Conservation (phyloP, 768 basidiomycete species). For the Astraeus odoratus region DNA sequence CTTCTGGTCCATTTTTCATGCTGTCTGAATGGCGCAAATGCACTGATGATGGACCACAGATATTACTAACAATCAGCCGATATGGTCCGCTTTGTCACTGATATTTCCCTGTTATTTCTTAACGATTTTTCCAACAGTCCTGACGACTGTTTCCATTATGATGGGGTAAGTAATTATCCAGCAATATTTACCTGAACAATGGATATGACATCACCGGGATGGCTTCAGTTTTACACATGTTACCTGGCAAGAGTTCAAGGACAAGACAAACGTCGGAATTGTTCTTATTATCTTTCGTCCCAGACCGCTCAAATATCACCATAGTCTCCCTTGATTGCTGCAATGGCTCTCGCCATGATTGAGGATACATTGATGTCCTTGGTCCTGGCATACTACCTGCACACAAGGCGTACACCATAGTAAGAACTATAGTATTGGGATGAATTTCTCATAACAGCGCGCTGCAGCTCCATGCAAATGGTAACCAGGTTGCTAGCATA, state of each 20-base stretch:
- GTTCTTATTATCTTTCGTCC: neutral
- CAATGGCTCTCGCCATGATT: neutral
- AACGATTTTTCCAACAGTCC: neutral
- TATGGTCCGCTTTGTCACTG: neutral
- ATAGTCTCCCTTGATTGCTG: neutral
- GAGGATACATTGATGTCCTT: neutral
- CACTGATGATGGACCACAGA: neutral
- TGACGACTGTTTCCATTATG: neutral
- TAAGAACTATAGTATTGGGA: neutral
- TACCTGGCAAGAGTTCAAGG: neutral
- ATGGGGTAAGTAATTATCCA: neutral
- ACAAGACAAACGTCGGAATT: neutral
- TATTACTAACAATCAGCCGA: neutral
- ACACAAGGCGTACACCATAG: neutral
- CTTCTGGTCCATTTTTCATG: neutral
- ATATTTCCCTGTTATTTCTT: neutral
- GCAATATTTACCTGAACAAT: neutral
- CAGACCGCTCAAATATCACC: neutral
- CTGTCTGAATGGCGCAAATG: neutral
- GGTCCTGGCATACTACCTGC: neutral
- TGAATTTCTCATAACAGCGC: neutral
- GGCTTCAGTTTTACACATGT: neutral
- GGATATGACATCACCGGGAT: neutral
- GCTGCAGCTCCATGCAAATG: slow-evolving; percentile 2
- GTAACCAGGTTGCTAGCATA: slow-evolving; percentile 7